Conservation (phyloP, 306 rosid genomes). For the Prosopis cineraria region DNA sequence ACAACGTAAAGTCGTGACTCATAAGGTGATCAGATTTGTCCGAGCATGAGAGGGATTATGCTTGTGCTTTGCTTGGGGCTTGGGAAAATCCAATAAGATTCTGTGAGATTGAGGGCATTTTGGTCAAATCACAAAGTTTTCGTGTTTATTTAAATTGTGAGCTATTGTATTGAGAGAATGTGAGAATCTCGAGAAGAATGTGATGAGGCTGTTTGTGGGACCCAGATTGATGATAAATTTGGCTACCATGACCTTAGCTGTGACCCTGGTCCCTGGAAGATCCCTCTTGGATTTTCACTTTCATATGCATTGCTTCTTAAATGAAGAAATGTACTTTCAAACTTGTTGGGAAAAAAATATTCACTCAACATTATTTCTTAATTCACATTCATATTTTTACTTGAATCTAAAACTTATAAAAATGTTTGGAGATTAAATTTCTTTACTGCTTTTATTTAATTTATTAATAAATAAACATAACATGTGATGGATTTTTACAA, state of each 20-base stretch:
- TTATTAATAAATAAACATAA: too few relatives aligned
- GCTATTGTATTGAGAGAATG: slow-evolving; percentile 54
- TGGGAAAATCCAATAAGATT: slow-evolving; percentile 68
- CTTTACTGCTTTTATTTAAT: not conserved
- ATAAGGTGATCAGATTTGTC: not conserved
- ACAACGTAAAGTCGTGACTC: not conserved
- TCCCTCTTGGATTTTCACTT: slow-evolving; percentile 40
- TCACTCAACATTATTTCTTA: too few relatives aligned
- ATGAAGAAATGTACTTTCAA: too few relatives aligned
- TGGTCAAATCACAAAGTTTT: slow-evolving; percentile 45
- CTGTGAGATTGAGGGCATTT: slow-evolving; percentile 54
- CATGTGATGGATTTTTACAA: too few relatives aligned
- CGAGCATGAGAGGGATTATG: slow-evolving; percentile 24
- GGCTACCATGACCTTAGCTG: not conserved
- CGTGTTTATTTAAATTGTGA: not conserved
- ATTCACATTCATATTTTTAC: not conserved
- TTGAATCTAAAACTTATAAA: not conserved
- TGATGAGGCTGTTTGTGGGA: slow-evolving; percentile 35
- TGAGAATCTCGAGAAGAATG: slow-evolving; percentile 81
- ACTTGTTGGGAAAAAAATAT: too few relatives aligned
- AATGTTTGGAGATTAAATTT: not conserved
- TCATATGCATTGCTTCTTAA: too few relatives aligned
- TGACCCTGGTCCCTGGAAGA: slow-evolving; percentile 44
- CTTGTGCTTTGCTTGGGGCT: slow-evolving; percentile 38
- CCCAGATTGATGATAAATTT: slow-evolving; percentile 66